phyloP scores from a whole-genome alignment of 495 filamentous ascomycete genomes.

The Mycothermus thermophilus region DNA sequence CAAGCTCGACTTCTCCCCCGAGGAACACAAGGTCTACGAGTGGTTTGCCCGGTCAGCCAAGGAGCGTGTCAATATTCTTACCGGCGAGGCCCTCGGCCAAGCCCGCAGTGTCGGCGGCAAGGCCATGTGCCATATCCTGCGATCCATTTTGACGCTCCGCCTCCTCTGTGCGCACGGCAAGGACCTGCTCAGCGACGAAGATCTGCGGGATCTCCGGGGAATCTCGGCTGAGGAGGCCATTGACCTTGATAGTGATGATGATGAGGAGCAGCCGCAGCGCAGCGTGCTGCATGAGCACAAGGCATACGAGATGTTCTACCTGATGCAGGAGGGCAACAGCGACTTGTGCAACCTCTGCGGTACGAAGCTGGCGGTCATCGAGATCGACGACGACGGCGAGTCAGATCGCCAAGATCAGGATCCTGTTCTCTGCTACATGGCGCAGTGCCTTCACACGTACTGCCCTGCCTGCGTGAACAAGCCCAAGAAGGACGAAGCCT shows the following conservation, averaged over 20 bases:
- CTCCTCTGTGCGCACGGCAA: constrained; percentile 83
- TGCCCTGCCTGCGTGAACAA: constrained; percentile 57
- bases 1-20: constrained; percentile 39
- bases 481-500: constrained; percentile 23
- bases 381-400: constrained; percentile 36
- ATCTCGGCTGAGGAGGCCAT: constrained; percentile 70
- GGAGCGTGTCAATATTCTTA: constrained; percentile 39
- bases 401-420: constrained; percentile 47
- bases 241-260: constrained; percentile 64
- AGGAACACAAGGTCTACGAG: constrained; percentile 42
- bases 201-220: constrained; percentile 64
- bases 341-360: constrained; percentile 58
- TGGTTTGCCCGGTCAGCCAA: constrained; percentile 40
- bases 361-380: constrained; percentile 42
- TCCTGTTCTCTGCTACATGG: constrained; percentile 59
- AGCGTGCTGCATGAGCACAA: constrained; percentile 45
- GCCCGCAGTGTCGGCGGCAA: constrained; percentile 61
- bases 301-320: constrained; percentile 66
- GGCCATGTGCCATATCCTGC: constrained; percentile 77
- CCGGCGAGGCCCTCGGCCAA: constrained; percentile 24
- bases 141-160: constrained; percentile 78
- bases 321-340: constrained; percentile 64
- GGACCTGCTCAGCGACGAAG: constrained; percentile 71
- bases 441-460: constrained; percentile 69
- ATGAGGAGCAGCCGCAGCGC: constrained; percentile 39